phyloP scores from a whole-genome alignment of 2,329 filamentous ascomycete genomes.

The Sporothrix variecibatus region DNA sequence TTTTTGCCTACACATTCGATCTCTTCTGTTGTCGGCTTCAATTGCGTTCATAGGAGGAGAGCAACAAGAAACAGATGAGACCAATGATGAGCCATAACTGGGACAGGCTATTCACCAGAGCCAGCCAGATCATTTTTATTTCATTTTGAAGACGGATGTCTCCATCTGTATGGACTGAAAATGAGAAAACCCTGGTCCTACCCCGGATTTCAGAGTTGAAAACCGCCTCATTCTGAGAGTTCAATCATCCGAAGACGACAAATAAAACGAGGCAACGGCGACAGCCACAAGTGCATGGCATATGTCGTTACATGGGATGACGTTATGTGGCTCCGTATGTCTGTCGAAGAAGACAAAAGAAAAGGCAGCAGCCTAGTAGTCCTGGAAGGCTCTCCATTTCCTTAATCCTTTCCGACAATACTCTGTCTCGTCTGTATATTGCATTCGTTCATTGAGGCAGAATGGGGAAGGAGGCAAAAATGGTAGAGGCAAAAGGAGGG shows the following conservation, averaged over 20 bases:
- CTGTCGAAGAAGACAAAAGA: no score
- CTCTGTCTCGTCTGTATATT: not conserved
- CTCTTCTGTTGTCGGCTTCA: no score
- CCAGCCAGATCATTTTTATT: not conserved
- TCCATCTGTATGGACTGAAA: not conserved
- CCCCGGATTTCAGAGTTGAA: not conserved
- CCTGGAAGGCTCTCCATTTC: not conserved
- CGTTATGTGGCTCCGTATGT: not conserved
- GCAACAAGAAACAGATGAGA: no score
- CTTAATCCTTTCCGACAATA: not conserved
- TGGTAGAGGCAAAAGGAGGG: not conserved
- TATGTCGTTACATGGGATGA: not conserved
- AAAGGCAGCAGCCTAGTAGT: not conserved
- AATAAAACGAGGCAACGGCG: not conserved
- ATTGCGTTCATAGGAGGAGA: no score
- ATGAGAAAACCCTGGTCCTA: not conserved
- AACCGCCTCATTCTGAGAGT: not conserved
- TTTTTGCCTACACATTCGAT: not conserved
- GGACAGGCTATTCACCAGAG: no score
- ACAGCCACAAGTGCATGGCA: conserved; percentile 3
- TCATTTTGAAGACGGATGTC: not conserved
- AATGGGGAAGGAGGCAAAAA: not conserved
- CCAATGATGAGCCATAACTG: no score
- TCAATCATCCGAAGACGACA: not conserved
- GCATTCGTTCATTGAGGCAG: not conserved